Evolutionary conservation across 106 monocot genomes (phyloP), one percentile per base, ranked within the genome.

Genomic region (Acorus calamus): DNA sequence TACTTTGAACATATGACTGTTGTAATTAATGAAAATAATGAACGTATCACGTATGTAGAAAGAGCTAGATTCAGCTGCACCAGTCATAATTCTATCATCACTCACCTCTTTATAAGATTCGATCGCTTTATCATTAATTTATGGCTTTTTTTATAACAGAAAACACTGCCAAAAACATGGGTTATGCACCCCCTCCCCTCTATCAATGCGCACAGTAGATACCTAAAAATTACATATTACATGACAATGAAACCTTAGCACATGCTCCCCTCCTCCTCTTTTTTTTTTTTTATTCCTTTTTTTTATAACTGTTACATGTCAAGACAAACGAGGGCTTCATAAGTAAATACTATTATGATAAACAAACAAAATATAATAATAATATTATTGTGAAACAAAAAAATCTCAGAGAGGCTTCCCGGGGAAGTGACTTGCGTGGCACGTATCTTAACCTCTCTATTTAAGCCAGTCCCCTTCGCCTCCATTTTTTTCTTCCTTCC

Each of bases 391-490:
- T 41, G 41, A 46, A 66, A 4, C 52, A 52, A 52, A n/a, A n/a
- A n/a, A n/a, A n/a, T n/a, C n/a, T 28, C 6, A 48, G 11, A 14
- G 49, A 63, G 66, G 78, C 82, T 82, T 82, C 66, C 47, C 53
- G 2, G 3, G 64, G 45, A 82, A 78, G 82, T 78, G 61, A 71
- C 82, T 74, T 78, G n/a, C 46, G 43, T 9, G 42, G 12, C 74
- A 82, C 78, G 82, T 59, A 77, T 74, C 81, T 77, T 69, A 14
- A 47, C 14, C 49, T 11, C 52, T 62, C 67, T 76, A 80, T 76
- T 68, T 76, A 79, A 76, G 58, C 12, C 2, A 4, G 42, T 62
- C 52, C 43, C 59, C 28, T 28, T 50, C 62, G 46, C 59, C 48
- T 63, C 74, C 4, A 28, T 28, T 28, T 14, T 64, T 64, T 41